Evolutionary conservation across 805 yeast genomes (phyloP).

Genomic region (Myxozyma lipomycoides): DNA sequence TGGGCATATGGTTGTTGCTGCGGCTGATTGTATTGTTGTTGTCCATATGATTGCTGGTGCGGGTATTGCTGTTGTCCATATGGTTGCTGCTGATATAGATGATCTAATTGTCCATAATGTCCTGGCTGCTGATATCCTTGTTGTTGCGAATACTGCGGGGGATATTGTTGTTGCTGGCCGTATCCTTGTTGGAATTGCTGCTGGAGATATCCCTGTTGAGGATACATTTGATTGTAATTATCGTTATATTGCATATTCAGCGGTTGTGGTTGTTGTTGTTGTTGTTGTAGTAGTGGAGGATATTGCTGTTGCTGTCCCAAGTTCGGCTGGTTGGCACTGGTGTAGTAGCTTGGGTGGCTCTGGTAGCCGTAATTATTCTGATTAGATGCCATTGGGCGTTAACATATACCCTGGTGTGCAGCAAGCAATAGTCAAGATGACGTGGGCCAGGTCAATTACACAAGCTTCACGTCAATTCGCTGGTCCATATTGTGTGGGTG

Average conservation of each 20-base stretch:
- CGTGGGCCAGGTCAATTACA: too few species aligned
- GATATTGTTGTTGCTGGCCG: slow-evolving; percentile 2
- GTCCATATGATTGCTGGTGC: slow-evolving; percentile 6
- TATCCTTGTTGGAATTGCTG: neutral
- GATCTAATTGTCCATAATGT: too few species aligned
- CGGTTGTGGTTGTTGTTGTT: neutral
- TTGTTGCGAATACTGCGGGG: neutral
- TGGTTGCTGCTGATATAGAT: slow-evolving; percentile 5
- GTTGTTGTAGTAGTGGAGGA: too few species aligned
- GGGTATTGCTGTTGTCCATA: slow-evolving; percentile 10
- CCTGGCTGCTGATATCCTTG: slow-evolving; percentile 1
- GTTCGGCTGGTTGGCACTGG: too few species aligned
- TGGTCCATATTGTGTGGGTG: too few species aligned
- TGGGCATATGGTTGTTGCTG: slow-evolving; percentile 9
- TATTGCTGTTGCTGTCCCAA: too few species aligned
- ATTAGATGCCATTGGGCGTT: too few species aligned
- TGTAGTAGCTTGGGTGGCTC: too few species aligned
- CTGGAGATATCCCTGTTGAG: neutral
- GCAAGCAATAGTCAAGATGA: too few species aligned
- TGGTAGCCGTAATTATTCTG: too few species aligned
- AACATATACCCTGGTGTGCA: too few species aligned
- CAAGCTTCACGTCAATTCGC: too few species aligned
- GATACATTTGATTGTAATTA: neutral
- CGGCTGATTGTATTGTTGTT: slow-evolving; percentile 5
- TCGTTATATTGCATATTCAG: neutral